These are phyloP conservation scores for Pseudogymnoascus verrucosus DNA, from an alignment of 2,329 filamentous ascomycete genomes.

Conservation along the genomic window DNA sequence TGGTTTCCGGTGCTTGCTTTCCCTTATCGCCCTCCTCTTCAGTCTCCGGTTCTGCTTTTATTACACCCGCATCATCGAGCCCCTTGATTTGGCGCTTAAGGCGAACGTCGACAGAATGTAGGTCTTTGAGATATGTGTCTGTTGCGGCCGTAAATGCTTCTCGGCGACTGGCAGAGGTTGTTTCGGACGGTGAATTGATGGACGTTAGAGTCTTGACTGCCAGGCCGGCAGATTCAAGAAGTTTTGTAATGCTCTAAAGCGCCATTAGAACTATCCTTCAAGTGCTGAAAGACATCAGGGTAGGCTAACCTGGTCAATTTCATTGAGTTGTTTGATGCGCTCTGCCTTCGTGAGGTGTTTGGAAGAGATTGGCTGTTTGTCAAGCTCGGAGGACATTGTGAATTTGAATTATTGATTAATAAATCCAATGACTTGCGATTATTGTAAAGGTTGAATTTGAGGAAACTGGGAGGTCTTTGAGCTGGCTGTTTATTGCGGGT, in stretches of 20 bases:
- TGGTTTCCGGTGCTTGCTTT: constrained; percentile 31
- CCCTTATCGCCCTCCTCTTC: constrained; percentile 22
- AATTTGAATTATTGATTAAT: background rate
- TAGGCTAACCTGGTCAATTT: constrained; percentile 58
- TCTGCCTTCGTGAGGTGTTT: constrained; percentile 60
- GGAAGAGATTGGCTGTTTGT: background rate
- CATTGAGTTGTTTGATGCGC: constrained; percentile 71
- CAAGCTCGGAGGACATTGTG: background rate
- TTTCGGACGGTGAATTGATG: constrained; percentile 22
- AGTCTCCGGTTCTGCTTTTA: constrained; percentile 29
- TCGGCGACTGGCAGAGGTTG: constrained; percentile 16
- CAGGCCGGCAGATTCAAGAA: constrained; percentile 51
- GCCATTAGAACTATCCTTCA: background rate
- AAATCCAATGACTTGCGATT: background rate
- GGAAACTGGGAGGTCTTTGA: background rate
- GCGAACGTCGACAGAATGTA: constrained; percentile 67
- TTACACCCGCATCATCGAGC: constrained; percentile 72
- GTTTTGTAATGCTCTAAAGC: constrained; percentile 30
- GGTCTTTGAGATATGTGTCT: constrained; percentile 60
- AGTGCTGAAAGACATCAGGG: background rate
- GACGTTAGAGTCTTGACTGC: constrained; percentile 58
- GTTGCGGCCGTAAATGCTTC: constrained; percentile 51
- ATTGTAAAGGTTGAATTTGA: background rate
- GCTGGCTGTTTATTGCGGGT: background rate
- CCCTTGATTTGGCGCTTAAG: constrained; percentile 71